Conservation (phyloP, 2,329 filamentous ascomycete species). For the Xylariaceae sp. region DNA sequence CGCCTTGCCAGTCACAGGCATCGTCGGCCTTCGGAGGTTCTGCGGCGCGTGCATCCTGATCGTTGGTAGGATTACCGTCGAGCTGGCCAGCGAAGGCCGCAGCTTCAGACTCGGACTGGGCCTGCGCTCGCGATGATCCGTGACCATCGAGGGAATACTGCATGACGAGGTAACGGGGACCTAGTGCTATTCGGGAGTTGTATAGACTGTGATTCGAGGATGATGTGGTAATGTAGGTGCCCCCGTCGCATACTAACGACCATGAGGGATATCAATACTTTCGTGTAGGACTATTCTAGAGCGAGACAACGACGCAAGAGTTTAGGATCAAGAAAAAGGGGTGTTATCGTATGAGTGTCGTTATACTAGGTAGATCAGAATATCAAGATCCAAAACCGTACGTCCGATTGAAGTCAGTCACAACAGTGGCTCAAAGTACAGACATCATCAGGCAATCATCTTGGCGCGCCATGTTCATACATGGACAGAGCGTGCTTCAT, state of each 20-base stretch:
- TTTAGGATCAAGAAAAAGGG: slow-evolving; percentile 2
- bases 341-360: background rate
- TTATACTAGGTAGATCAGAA: background rate
- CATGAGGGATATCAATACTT: slow-evolving; percentile 5
- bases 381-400: background rate
- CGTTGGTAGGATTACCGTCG: slow-evolving; percentile 9
- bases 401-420: background rate
- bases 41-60: background rate
- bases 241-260: slow-evolving; percentile 2
- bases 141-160: slow-evolving; percentile 10
- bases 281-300: slow-evolving; percentile 9
- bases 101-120: slow-evolving; percentile 12
- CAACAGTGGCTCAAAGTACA: background rate
- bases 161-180: slow-evolving; percentile 4
- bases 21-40: slow-evolving; percentile 6
- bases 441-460: background rate
- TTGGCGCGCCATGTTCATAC: background rate
- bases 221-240: background rate
- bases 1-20: slow-evolving; percentile 26
- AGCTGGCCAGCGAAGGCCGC: slow-evolving; percentile 10
- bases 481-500: background rate
- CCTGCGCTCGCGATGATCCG: slow-evolving; percentile 13
- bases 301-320: slow-evolving; percentile 8
- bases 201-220: background rate
- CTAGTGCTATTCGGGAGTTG: background rate